Evolutionary conservation across 106 monocot species (phyloP).

Genomic region (Dendrobium catenatum): DNA sequence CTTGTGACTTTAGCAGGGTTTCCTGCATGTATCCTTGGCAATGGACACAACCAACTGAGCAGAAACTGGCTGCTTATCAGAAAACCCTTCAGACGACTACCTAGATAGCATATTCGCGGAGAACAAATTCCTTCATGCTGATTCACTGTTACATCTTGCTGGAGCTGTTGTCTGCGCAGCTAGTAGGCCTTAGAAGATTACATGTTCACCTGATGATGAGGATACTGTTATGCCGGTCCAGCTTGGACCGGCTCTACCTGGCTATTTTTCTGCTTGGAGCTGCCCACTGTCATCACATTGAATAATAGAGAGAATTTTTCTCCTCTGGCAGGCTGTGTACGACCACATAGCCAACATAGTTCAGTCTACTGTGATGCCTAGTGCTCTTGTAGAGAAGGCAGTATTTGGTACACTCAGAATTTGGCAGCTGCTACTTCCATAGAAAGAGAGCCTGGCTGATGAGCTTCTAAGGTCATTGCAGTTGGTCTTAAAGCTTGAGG

Average conservation of each 20-base stretch:
- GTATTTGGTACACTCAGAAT: slow-evolving; percentile 65
- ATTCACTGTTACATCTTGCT: slow-evolving; percentile 56
- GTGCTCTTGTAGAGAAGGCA: slow-evolving; percentile 67
- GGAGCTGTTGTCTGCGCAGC: slow-evolving; percentile 51
- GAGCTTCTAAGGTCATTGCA: slow-evolving; percentile 66
- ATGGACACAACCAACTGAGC: slow-evolving; percentile 55
- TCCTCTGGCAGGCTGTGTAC: slow-evolving; percentile 59
- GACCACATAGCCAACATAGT: slow-evolving; percentile 63
- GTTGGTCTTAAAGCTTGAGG: slow-evolving; percentile 69
- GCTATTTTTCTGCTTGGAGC: slow-evolving; percentile 70
- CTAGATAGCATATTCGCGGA: slow-evolving; percentile 67
- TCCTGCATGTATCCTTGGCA: slow-evolving; percentile 51
- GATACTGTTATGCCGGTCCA: no score
- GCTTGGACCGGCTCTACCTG: no score
- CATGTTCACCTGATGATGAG: slow-evolving; percentile 46
- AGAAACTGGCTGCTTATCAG: slow-evolving; percentile 56
- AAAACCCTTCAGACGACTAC: slow-evolving; percentile 49
- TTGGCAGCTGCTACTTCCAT: slow-evolving; percentile 41
- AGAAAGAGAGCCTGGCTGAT: slow-evolving; percentile 24
- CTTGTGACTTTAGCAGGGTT: slow-evolving; percentile 47
- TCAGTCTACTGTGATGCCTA: slow-evolving; percentile 68
- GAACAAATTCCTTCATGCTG: slow-evolving; percentile 76
- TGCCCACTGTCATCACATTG: slow-evolving; percentile 59
- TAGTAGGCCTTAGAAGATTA: slow-evolving; percentile 49
- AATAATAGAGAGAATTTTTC: slow-evolving; percentile 60